Conservation (phyloP, 352 stramenopile species). For the Phytophthora brassicae region DNA sequence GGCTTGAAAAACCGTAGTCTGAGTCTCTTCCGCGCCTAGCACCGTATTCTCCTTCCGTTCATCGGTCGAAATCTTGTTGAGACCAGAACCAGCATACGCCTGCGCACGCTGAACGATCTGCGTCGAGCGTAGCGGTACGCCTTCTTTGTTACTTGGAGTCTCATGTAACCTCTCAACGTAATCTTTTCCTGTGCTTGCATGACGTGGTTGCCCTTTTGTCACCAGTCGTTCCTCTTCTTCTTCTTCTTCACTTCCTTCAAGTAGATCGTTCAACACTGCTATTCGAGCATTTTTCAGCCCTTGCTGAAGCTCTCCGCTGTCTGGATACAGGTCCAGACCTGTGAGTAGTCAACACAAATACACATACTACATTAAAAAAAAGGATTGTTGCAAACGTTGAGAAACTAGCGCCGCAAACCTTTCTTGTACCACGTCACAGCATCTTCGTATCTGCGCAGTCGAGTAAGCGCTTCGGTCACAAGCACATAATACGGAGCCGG, state of each 20-base stretch:
- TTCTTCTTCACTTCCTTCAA: constrained; percentile 39
- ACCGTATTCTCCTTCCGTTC: constrained; percentile 10
- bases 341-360: not conserved
- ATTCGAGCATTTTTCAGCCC: constrained; percentile 57
- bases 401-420: constrained; percentile 21
- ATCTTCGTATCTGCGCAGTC: constrained; percentile 38
- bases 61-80: constrained; percentile 10
- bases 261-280: constrained; percentile 49
- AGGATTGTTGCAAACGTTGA: not conserved
- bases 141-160: not conserved
- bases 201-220: not conserved
- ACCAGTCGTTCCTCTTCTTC: constrained; percentile 28
- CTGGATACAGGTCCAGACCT: constrained; percentile 53
- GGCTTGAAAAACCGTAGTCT: constrained; percentile 47
- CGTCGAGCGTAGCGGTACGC: constrained; percentile 4
- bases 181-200: not conserved
- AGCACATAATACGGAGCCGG: constrained; percentile 35
- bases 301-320: constrained; percentile 37
- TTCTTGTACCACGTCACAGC: constrained; percentile 53
- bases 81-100: constrained; percentile 18
- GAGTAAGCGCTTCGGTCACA: constrained; percentile 37
- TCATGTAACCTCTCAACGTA: constrained; percentile 3
- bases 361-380: not conserved
- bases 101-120: constrained; percentile 28
- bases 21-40: constrained; percentile 1